A percentile compares a stretch with the other conserved stretches of the same genome.
These are phyloP conservation scores for Babesia bovis DNA, from an alignment of 169 alveolate species.

Conservation along the genomic window DNA sequence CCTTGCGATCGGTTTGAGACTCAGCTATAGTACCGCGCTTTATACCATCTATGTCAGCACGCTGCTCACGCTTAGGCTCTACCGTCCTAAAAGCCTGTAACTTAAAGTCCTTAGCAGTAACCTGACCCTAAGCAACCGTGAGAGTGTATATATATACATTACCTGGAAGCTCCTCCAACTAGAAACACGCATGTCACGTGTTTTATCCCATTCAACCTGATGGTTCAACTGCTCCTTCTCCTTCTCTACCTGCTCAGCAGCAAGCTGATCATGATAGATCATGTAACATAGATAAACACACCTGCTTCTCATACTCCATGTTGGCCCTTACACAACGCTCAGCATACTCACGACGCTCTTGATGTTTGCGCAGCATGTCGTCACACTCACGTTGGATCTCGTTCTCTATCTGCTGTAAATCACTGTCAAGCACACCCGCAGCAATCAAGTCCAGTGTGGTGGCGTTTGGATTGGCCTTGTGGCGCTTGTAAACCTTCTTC, in stretches of 20 bases:
- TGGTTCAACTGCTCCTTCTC: conserved; percentile 70
- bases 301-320: conserved; percentile 73
- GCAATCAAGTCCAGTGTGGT: conserved; percentile 64
- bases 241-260: conserved; percentile 45
- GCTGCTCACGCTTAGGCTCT: conserved; percentile 69
- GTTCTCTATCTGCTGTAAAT: conserved; percentile 67
- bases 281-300: conserved; percentile 11
- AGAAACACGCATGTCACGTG: conserved; percentile 73
- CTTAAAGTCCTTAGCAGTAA: conserved; percentile 64
- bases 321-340: conserved; percentile 81
- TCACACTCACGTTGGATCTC: conserved; percentile 80
- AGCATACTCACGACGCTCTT: conserved; percentile 82
- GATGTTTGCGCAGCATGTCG: conserved; percentile 69
- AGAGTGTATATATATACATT: neutral
- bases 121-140: conserved; percentile 28
- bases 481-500: conserved; percentile 73
- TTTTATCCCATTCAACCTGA: conserved; percentile 74
- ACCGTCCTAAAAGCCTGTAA: conserved; percentile 64
- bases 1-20: conserved; percentile 38
- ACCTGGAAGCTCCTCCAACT: conserved; percentile 75
- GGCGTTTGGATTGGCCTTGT: conserved; percentile 58
- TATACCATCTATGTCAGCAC: conserved; percentile 25
- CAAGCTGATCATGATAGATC: conserved; percentile 11
- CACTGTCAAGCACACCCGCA: conserved; percentile 50
- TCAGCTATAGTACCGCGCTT: conserved; percentile 44